Evolutionary conservation across 2,329 filamentous ascomycete species (phyloP).

Genomic region (Alternaria viburni): DNA sequence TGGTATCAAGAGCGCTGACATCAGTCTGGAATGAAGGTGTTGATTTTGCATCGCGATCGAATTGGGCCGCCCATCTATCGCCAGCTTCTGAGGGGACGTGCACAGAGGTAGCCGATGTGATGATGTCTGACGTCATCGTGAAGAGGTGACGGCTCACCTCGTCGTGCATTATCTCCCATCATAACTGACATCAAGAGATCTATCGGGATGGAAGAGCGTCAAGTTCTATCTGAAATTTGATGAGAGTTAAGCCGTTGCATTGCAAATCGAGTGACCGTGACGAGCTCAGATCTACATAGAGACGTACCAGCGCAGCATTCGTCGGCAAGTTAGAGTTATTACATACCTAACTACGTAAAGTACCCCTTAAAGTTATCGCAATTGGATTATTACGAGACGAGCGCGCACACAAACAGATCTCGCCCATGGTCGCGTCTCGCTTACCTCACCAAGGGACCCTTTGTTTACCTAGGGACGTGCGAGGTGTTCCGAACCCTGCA

Average conservation of each 20-base stretch:
- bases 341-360: not conserved
- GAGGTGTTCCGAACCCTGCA: not conserved
- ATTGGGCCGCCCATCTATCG: not conserved
- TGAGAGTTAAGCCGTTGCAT: not conserved
- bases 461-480: not conserved
- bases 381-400: not conserved
- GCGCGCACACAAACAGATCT: not conserved
- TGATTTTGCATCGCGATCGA: not conserved
- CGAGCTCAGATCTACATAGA: not conserved
- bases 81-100: not conserved
- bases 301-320: not conserved
- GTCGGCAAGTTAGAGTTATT: not conserved
- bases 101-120: not conserved
- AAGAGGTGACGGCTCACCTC: not conserved
- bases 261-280: not conserved
- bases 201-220: not conserved
- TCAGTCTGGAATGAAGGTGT: not conserved
- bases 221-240: not conserved
- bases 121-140: not conserved
- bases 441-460: not conserved
- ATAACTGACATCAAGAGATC: not conserved
- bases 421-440: not conserved
- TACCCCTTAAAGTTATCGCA: not conserved
- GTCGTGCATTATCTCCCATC: not conserved
- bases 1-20: not conserved